phyloP scores from a whole-genome alignment of 73 alveolate species.

The Strombidium stylifer region DNA sequence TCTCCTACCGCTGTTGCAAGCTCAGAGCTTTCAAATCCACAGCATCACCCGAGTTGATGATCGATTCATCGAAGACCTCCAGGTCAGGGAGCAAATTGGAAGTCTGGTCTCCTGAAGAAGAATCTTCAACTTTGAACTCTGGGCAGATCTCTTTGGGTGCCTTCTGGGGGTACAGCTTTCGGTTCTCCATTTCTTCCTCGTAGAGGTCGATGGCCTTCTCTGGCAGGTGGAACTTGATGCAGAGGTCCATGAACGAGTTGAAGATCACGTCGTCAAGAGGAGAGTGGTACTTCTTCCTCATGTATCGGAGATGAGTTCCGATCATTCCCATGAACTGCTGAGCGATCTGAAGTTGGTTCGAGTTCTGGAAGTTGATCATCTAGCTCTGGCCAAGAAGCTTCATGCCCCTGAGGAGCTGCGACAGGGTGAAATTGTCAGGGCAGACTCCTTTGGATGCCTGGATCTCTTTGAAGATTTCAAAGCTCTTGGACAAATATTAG shows the following conservation, averaged over 20 bases:
- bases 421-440: slow-evolving; percentile 93
- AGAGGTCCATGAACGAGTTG: slow-evolving; percentile 94
- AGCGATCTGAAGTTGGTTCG: slow-evolving; percentile 69
- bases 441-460: slow-evolving; percentile 53
- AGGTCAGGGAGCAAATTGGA: slow-evolving; percentile 64
- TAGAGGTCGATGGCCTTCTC: no score
- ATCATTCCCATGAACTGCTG: no score
- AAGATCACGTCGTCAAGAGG: slow-evolving; percentile 93
- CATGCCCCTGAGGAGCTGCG: slow-evolving; percentile 88
- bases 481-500: slow-evolving; percentile 66
- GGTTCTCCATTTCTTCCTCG: no score
- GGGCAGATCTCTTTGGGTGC: no score
- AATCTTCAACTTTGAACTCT: no score
- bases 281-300: slow-evolving; percentile 42
- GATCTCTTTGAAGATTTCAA: slow-evolving; percentile 79
- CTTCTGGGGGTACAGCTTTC: no score
- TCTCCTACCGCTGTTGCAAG: slow-evolving; percentile 80
- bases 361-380: slow-evolving; percentile 34
- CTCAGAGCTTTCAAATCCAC: no score
- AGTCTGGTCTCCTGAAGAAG: no score
- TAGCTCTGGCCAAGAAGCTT: slow-evolving; percentile 41
- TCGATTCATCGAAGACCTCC: slow-evolving; percentile 77
- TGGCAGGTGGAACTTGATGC: slow-evolving; percentile 87
- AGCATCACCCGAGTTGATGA: no score
- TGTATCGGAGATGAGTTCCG: no score